A percentile compares a stretch with the other conserved stretches of the same genome.
phyloP scores from a whole-genome alignment of 768 basidiomycete species.

The Termitomyces sp. region DNA sequence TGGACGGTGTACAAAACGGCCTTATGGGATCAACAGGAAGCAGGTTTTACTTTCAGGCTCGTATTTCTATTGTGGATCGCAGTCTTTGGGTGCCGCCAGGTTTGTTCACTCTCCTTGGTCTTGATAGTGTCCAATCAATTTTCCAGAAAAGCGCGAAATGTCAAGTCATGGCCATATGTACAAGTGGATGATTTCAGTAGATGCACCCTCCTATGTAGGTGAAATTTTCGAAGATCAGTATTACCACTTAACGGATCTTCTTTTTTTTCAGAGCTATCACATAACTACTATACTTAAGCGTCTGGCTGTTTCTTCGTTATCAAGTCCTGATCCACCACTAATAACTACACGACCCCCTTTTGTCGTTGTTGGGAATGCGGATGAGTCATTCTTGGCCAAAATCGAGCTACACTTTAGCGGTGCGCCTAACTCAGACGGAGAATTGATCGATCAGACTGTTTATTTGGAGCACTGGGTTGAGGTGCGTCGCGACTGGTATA shows the following conservation, averaged over 20 bases:
- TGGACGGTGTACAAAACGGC: neutral
- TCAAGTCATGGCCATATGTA: constrained; percentile 31
- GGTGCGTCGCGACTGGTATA: constrained; percentile 24
- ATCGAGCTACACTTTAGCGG: constrained; percentile 43
- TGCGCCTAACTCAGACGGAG: constrained; percentile 17
- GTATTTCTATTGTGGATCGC: constrained; percentile 44
- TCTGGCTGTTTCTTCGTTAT: constrained; percentile 29
- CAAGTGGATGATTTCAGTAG: constrained; percentile 54
- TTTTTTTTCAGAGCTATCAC: constrained; percentile 31
- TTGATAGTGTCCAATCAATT: neutral
- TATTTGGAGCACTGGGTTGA: constrained; percentile 54
- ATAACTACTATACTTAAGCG: constrained; percentile 42
- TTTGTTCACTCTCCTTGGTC: constrained; percentile 14
- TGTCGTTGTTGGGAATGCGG: constrained; percentile 37
- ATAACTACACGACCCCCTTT: constrained; percentile 37
- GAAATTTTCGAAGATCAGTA: neutral
- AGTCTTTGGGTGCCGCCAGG: constrained; percentile 44
- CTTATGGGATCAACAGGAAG: constrained; percentile 17
- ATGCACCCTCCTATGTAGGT: constrained; percentile 49
- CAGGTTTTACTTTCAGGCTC: constrained; percentile 47
- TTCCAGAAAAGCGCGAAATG: constrained; percentile 25
- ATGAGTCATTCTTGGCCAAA: constrained; percentile 41
- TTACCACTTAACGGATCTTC: constrained; percentile 6
- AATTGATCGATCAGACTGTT: constrained; percentile 27
- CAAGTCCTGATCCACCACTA: constrained; percentile 16